Percentiles rank a stretch among this genome's conserved stretches.
phyloP scores from a whole-genome alignment of 352 stramenopile species.

The Phytophthora agathidicida region DNA sequence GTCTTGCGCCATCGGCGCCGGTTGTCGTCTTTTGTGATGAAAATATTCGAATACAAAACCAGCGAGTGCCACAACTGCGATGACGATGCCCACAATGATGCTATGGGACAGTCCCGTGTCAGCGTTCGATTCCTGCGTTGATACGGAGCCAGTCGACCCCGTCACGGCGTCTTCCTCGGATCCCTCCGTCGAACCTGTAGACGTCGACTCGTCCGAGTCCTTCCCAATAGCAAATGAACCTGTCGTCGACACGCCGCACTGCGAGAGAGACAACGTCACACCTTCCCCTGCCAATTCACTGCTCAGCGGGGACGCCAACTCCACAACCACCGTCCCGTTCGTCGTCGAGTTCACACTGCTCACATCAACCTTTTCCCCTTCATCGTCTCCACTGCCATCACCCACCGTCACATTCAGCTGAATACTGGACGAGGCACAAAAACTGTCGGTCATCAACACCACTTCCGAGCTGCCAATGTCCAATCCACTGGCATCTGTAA shows the following conservation, averaged over 20 bases:
- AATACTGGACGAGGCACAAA: conserved; percentile 39
- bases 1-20: conserved; percentile 22
- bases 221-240: conserved; percentile 23
- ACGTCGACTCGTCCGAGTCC: conserved; percentile 26
- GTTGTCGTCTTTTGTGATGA: conserved; percentile 73
- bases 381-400: conserved; percentile 10
- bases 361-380: conserved; percentile 27
- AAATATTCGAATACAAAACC: conserved; percentile 79
- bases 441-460: conserved; percentile 46
- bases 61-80: conserved; percentile 62
- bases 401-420: conserved; percentile 41
- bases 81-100: conserved; percentile 72
- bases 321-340: conserved; percentile 51
- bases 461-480: conserved; percentile 42
- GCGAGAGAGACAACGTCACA: conserved; percentile 51
- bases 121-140: conserved; percentile 57
- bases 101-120: conserved; percentile 67
- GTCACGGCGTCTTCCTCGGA: conserved; percentile 15
- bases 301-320: conserved; percentile 41
- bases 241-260: conserved; percentile 45
- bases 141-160: conserved; percentile 27
- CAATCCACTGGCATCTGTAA: conserved; percentile 42
- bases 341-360: conserved; percentile 42
- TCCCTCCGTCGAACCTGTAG: conserved; percentile 15
- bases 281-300: conserved; percentile 33